A percentile compares a stretch with the other conserved stretches of the same genome.
These are phyloP conservation scores for Pilasporangium apinafurcum DNA, from an alignment of 352 stramenopile species.

Conservation along the genomic window DNA sequence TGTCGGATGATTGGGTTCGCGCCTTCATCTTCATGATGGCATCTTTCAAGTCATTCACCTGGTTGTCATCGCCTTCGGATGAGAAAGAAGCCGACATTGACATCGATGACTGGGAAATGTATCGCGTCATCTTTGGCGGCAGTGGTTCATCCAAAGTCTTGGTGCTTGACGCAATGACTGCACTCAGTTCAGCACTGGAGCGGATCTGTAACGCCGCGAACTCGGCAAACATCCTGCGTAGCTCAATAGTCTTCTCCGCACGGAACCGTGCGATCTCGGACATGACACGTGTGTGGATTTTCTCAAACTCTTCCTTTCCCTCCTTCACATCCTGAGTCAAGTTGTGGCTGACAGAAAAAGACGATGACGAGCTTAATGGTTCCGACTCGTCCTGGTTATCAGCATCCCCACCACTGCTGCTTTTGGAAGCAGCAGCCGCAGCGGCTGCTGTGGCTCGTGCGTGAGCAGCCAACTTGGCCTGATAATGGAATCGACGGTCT, in stretches of 20 bases:
- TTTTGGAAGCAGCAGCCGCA: constrained; percentile 7
- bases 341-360: too few relatives aligned
- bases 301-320: constrained; percentile 71
- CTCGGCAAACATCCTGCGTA: constrained; percentile 67
- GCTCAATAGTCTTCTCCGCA: constrained; percentile 60
- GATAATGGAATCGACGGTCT: constrained; percentile 72
- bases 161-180: constrained; percentile 34
- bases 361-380: too few relatives aligned
- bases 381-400: neutral
- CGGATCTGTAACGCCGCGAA: constrained; percentile 55
- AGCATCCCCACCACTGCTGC: constrained; percentile 1
- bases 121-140: constrained; percentile 26
- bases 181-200: constrained; percentile 43
- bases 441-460: constrained; percentile 15
- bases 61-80: constrained; percentile 33
- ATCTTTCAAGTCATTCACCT: constrained; percentile 10
- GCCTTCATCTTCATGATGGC: constrained; percentile 19
- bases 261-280: constrained; percentile 68
- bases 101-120: constrained; percentile 33
- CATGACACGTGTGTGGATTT: constrained; percentile 71
- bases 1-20: neutral
- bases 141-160: constrained; percentile 35
- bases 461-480: constrained; percentile 59
- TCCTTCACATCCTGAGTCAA: constrained; percentile 43
- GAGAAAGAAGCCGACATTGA: constrained; percentile 24